These are phyloP conservation scores for Hypoxylon rubiginosum DNA, from an alignment of 2,329 filamentous ascomycete genomes.

Conservation along the genomic window DNA sequence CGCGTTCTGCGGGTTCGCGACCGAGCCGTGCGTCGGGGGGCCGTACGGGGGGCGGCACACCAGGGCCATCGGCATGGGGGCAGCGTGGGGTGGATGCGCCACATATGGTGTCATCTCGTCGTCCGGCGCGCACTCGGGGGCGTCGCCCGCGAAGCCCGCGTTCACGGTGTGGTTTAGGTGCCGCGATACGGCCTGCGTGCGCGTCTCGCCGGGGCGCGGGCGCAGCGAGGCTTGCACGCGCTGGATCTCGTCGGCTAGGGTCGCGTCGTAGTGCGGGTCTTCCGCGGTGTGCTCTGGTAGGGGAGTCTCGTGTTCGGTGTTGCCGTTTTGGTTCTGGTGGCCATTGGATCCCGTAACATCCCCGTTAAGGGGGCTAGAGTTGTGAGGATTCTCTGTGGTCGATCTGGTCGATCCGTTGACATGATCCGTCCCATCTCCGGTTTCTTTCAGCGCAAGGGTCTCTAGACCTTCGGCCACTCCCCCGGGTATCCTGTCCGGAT, in stretches of 20 bases:
- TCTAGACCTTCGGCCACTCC: constrained; percentile 31
- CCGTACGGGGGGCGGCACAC: constrained; percentile 79
- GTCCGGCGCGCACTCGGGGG: constrained; percentile 65
- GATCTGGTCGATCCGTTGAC: background rate
- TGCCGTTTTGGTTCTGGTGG: background rate
- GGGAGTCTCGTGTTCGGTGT: background rate
- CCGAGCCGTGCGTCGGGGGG: constrained; percentile 69
- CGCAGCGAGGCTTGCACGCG: constrained; percentile 71
- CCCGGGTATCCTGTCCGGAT: constrained; percentile 45
- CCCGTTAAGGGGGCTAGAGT: background rate
- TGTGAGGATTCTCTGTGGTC: background rate
- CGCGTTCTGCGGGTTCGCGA: constrained; percentile 79
- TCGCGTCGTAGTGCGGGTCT: constrained; percentile 73
- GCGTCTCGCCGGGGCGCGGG: constrained; percentile 63
- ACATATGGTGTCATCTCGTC: constrained; percentile 77
- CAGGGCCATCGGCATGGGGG: constrained; percentile 77
- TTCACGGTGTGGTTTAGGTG: constrained; percentile 75
- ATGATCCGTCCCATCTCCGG: background rate
- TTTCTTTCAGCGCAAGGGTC: background rate
- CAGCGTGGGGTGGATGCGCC: constrained; percentile 62
- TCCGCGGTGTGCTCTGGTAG: constrained; percentile 70
- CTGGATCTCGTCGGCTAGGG: constrained; percentile 71
- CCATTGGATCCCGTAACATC: background rate
- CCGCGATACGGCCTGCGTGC: constrained; percentile 70
- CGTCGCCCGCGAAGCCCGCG: constrained; percentile 62